Conservation (phyloP, 306 rosid genomes). For the Cucumis melo region DNA sequence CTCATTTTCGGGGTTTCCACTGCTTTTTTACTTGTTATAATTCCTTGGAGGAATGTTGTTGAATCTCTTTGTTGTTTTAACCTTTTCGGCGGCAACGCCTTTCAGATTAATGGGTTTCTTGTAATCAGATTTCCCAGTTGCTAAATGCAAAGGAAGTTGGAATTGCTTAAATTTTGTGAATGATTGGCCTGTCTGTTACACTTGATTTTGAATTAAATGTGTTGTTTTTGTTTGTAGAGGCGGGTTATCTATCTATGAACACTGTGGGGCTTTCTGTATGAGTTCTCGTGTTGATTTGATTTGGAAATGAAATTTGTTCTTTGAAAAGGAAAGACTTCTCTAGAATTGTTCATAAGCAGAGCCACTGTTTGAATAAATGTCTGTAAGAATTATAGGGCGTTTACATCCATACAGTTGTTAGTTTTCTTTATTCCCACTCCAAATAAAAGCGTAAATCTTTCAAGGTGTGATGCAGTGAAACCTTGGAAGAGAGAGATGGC, state of each 20-base stretch:
- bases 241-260: neutral
- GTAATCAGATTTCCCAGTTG: neutral
- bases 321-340: neutral
- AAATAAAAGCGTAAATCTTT: neutral
- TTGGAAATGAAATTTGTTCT: neutral
- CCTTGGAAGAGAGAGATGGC: constrained; percentile 10
- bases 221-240: neutral
- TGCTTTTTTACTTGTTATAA: constrained; percentile 13
- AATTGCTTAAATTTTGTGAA: neutral
- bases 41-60: constrained; percentile 49
- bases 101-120: constrained; percentile 31
- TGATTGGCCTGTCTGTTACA: neutral
- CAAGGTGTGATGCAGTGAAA: neutral
- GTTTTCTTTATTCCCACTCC: neutral
- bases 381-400: neutral
- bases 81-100: constrained; percentile 12
- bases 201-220: neutral
- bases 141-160: neutral
- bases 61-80: constrained; percentile 32
- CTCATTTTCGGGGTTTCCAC: neutral
- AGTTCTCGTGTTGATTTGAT: neutral
- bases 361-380: neutral
- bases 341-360: neutral
- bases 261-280: neutral
- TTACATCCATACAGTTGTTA: neutral